These are phyloP conservation scores for Hymenoscyphus repandus DNA, from an alignment of 2,329 filamentous ascomycete genomes.

Conservation along the genomic window DNA sequence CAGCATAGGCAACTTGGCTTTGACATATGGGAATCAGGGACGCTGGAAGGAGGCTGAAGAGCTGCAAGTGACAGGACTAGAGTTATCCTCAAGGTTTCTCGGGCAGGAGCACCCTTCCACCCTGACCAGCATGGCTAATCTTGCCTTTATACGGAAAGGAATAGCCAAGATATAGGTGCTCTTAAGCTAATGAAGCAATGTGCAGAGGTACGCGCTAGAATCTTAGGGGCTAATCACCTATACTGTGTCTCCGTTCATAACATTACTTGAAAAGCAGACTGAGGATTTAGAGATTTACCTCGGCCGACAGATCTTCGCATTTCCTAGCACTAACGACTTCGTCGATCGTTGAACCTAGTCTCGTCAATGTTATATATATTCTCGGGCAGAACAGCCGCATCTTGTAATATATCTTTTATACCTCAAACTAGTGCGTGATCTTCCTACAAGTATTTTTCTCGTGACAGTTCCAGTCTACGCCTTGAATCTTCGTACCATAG, in stretches of 20 bases:
- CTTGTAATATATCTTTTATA: slow-evolving; percentile 5
- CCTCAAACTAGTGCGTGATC: slow-evolving; percentile 13
- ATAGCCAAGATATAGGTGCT: too few relatives aligned
- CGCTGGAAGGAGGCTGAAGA: neutral
- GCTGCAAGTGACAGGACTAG: neutral
- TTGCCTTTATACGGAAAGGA: too few relatives aligned
- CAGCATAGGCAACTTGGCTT: neutral
- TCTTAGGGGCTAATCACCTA: too few relatives aligned
- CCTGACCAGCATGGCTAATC: neutral
- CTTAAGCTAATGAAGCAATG: too few relatives aligned
- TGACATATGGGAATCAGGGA: neutral
- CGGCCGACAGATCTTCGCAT: slow-evolving; percentile 18
- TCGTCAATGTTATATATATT: slow-evolving; percentile 6
- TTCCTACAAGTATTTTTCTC: slow-evolving; percentile 26
- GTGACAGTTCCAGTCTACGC: neutral
- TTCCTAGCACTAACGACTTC: neutral
- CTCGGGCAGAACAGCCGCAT: neutral
- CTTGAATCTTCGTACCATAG: neutral
- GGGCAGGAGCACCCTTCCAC: neutral
- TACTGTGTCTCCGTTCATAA: too few relatives aligned
- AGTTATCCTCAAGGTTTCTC: neutral
- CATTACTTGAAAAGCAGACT: too few relatives aligned
- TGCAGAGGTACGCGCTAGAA: too few relatives aligned
- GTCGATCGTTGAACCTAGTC: slow-evolving; percentile 20
- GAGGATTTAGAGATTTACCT: too few relatives aligned